A percentile compares a stretch with the other conserved stretches of the same genome.
Evolutionary conservation across 139 green algal species (phyloP).

Genomic region (Picochlorum sp.): DNA sequence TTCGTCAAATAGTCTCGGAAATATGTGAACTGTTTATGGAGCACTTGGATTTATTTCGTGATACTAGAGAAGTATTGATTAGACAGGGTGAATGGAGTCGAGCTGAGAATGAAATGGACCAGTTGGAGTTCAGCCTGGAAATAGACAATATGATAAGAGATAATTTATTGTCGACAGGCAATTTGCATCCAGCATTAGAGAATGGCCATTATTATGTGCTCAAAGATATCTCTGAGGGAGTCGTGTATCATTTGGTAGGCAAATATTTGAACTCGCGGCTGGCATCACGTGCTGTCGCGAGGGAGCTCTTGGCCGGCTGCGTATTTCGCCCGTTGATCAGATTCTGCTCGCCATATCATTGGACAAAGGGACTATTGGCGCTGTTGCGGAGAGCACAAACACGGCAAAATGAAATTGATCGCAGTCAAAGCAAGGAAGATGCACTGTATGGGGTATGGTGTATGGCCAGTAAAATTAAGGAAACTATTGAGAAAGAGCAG

Average conservation of each 20-base stretch:
- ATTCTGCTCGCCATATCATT: slow-evolving; percentile 35
- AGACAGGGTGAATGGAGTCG: no score
- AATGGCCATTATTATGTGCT: slow-evolving; percentile 42
- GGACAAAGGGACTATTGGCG: slow-evolving; percentile 35
- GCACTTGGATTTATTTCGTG: slow-evolving; percentile 15
- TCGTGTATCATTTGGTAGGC: slow-evolving; percentile 14
- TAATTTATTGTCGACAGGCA: no score
- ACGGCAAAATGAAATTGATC: background rate
- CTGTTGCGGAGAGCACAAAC: no score
- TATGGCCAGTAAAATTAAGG: background rate
- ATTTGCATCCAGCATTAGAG: slow-evolving; percentile 55
- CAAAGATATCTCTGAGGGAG: slow-evolving; percentile 31
- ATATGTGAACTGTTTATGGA: slow-evolving; percentile 43
- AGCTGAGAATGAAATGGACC: slow-evolving; percentile 20
- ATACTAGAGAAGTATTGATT: background rate
- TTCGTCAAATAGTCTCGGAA: slow-evolving; percentile 45
- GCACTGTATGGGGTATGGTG: background rate
- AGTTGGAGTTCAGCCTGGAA: background rate
- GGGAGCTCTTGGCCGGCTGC: slow-evolving; percentile 50
- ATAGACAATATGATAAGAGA: no score
- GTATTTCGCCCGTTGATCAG: slow-evolving; percentile 45
- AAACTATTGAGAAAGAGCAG: no score
- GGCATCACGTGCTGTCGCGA: slow-evolving; percentile 27
- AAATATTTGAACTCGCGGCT: background rate
- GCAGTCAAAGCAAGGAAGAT: background rate